A percentile compares a stretch with the other conserved stretches of the same genome.
phyloP scores from a whole-genome alignment of 176 grass and related monocot genomes.

The Zea luxurians region DNA sequence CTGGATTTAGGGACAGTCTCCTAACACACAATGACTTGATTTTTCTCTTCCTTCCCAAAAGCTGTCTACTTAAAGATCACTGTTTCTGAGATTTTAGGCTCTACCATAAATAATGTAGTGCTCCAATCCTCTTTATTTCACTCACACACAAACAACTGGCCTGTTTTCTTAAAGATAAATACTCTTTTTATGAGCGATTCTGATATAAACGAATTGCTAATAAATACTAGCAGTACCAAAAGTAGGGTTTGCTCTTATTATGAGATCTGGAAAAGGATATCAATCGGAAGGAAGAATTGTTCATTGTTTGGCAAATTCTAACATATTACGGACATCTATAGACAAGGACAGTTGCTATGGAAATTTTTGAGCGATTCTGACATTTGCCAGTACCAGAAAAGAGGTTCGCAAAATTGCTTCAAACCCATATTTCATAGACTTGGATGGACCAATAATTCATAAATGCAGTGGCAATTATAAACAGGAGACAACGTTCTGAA shows the following conservation, averaged over 20 bases:
- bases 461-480: no score
- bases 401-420: no score
- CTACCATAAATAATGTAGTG: neutral
- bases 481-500: no score
- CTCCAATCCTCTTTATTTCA: neutral
- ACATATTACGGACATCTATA: neutral
- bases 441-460: no score
- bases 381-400: no score
- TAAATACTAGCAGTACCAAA: neutral
- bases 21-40: neutral
- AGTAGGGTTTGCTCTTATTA: neutral
- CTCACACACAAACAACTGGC: neutral
- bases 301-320: neutral
- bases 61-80: neutral
- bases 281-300: neutral
- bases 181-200: no score
- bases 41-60: slow-evolving; percentile 1
- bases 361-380: neutral
- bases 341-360: neutral
- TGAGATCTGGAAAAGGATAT: neutral
- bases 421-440: no score
- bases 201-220: neutral
- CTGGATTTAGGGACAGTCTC: no score
- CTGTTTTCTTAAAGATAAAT: neutral
- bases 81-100: neutral